phyloP scores from a whole-genome alignment of 1,284 basidiomycete genomes.

The Calocybe gambosa region DNA sequence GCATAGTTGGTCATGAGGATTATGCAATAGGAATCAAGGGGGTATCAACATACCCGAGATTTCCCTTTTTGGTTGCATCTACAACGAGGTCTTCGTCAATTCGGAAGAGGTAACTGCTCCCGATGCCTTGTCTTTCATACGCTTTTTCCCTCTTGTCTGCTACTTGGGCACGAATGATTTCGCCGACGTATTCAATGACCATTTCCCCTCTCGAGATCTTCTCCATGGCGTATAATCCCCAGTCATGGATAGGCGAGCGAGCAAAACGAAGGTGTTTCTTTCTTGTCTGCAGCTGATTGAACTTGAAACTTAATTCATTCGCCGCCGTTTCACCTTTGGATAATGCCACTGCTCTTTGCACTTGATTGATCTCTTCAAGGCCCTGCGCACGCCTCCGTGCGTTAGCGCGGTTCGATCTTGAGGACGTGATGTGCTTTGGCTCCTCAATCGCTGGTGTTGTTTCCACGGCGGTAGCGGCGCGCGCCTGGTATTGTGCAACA shows the following conservation, averaged over 20 bases:
- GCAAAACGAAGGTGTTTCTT: conserved; percentile 98
- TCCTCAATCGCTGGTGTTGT: conserved; percentile 36
- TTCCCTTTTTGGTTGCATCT: conserved; percentile 98
- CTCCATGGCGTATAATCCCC: conserved; percentile 96
- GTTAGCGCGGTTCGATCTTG: conserved; percentile 89
- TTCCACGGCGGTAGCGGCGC: conserved; percentile 34
- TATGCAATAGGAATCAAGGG: conserved; percentile 3
- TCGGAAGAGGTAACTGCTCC: conserved; percentile 90
- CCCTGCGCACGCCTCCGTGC: conserved; percentile 90
- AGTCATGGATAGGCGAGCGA: conserved; percentile 95
- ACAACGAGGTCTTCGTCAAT: conserved; percentile 92
- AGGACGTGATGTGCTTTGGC: conserved; percentile 65
- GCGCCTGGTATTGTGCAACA: conserved; percentile 69
- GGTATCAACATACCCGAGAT: conserved; percentile 72
- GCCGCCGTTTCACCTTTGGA: conserved; percentile 69
- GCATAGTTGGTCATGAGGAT: background rate
- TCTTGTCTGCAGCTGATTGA: conserved; percentile 95
- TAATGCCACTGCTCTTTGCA: conserved; percentile 67
- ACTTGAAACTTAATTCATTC: conserved; percentile 76
- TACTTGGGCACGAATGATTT: conserved; percentile 91
- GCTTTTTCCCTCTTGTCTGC: conserved; percentile 96
- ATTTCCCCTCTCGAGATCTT: conserved; percentile 92
- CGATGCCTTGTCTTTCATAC: conserved; percentile 94
- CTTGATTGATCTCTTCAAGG: conserved; percentile 91
- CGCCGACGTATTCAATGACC: conserved; percentile 99